Conservation (phyloP, 1,284 basidiomycete species). For the Stereum hirsutum region DNA sequence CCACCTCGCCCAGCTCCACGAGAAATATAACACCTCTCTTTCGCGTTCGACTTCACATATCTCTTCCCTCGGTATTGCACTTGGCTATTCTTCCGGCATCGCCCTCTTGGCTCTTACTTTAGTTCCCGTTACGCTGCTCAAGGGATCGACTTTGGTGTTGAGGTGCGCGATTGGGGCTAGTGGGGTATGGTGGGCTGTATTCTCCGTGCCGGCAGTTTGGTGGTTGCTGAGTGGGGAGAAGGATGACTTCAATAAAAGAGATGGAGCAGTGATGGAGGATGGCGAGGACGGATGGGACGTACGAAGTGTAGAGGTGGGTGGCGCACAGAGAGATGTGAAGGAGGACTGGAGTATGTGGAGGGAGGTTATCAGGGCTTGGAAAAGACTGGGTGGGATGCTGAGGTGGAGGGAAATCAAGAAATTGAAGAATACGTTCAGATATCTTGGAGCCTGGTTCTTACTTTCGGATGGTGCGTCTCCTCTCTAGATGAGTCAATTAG, state of each 20-base stretch:
- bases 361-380: slow-evolving; percentile 61
- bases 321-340: slow-evolving; percentile 8
- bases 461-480: slow-evolving; percentile 66
- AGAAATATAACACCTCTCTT: slow-evolving; percentile 41
- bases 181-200: slow-evolving; percentile 80
- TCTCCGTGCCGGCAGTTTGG: slow-evolving; percentile 64
- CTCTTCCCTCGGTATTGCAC: slow-evolving; percentile 74
- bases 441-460: slow-evolving; percentile 86
- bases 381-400: slow-evolving; percentile 59
- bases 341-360: slow-evolving; percentile 32
- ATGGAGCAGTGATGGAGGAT: slow-evolving; percentile 10
- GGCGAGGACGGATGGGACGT: slow-evolving; percentile 10
- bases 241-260: too few relatives aligned
- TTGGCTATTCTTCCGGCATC: slow-evolving; percentile 78
- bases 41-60: slow-evolving; percentile 70
- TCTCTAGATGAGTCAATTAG: too few relatives aligned
- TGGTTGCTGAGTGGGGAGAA: slow-evolving; percentile 52
- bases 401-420: slow-evolving; percentile 57
- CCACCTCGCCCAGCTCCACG: slow-evolving; percentile 8
- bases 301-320: slow-evolving; percentile 7
- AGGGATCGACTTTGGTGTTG: slow-evolving; percentile 67
- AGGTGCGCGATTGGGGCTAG: slow-evolving; percentile 73
- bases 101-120: slow-evolving; percentile 61
- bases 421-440: slow-evolving; percentile 78
- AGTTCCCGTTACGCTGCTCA: slow-evolving; percentile 56